These are phyloP conservation scores for Aspergillus mulundensis DNA, from an alignment of 495 filamentous ascomycete species.

Conservation along the genomic window DNA sequence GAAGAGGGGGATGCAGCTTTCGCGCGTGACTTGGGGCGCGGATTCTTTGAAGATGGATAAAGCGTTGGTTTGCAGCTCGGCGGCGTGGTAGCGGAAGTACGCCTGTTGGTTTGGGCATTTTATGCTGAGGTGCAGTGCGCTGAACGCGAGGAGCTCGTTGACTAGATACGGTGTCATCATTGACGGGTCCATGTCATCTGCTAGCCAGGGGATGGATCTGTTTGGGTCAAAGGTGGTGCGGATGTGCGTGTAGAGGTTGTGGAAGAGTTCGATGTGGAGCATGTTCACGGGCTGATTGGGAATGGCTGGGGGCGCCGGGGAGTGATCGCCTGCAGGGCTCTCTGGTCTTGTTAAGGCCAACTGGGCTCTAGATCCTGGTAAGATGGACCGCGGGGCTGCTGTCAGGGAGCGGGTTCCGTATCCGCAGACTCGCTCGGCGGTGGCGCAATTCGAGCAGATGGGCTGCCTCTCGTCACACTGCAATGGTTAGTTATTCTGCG, in stretches of 20 bases:
- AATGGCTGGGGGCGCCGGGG: neutral
- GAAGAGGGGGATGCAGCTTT: slow-evolving; percentile 41
- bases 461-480: slow-evolving; percentile 37
- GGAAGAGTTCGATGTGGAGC: slow-evolving; percentile 29
- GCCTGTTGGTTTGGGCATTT: slow-evolving; percentile 22
- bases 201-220: neutral
- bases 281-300: slow-evolving; percentile 27
- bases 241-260: slow-evolving; percentile 23
- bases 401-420: slow-evolving; percentile 17
- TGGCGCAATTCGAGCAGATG: slow-evolving; percentile 32
- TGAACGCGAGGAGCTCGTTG: slow-evolving; percentile 40
- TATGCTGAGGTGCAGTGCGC: slow-evolving; percentile 40
- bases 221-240: neutral
- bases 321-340: too few relatives aligned
- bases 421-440: slow-evolving; percentile 26
- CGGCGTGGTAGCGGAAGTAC: slow-evolving; percentile 41
- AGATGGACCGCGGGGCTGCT: too few relatives aligned
- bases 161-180: slow-evolving; percentile 39
- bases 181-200: slow-evolving; percentile 18
- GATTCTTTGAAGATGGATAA: slow-evolving; percentile 40
- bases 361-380: too few relatives aligned
- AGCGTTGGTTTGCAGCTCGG: slow-evolving; percentile 45
- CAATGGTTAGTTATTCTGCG: too few relatives aligned
- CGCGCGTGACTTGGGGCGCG: slow-evolving; percentile 17
- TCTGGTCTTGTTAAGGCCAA: too few relatives aligned